Evolutionary conservation across 306 rosid species (phyloP), one percentile per base, ranked within the genome.

Genomic region (Amphicarpaea edgeworthii): DNA sequence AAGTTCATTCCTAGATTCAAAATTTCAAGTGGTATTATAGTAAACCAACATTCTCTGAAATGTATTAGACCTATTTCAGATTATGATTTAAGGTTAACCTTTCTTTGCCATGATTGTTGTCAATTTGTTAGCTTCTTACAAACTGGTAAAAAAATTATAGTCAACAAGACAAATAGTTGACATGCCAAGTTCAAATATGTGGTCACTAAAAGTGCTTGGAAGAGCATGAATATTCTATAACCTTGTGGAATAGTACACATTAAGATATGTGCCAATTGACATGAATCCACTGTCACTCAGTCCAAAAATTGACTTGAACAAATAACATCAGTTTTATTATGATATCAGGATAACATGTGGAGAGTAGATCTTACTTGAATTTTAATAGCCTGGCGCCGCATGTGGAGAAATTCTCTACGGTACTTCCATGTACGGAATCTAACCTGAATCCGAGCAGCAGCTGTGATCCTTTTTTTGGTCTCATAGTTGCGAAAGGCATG

Each of bases 401-500:
- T 77, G 32, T 83, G 34, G 59, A 92, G 96, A 80, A 83, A 95
- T 1, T 90, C 90, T 87, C 81, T 75, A 79, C 98, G 97, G 28
- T 84, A 59, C 77, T 83, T 96, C 97, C 97, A 89, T 7, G 96
- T 80, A 30, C 98, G 99, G 78, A 84, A 96, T 32, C 81, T 83
- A 80, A 82, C 61, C 70, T 96, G 99, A 68, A 96, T 96, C 49
- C 75, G 98, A 65, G 86, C 92, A 78, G 97, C 98, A 50, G 99
- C 99, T 65, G 76, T 70, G 72, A 84, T 80, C 78, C 21, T 78
- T 76, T 81, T 92, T 60, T 54, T 83, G 3, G 84, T 38, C 79
- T 86, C 92, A 62, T 23, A 88, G 64, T 83, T 86, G 78, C 93
- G 97, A 71, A 83, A 96, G 76, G 98, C 99, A 88, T 96, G 99